Conservation (phyloP, 208 protist species). For the Leishmania major region DNA sequence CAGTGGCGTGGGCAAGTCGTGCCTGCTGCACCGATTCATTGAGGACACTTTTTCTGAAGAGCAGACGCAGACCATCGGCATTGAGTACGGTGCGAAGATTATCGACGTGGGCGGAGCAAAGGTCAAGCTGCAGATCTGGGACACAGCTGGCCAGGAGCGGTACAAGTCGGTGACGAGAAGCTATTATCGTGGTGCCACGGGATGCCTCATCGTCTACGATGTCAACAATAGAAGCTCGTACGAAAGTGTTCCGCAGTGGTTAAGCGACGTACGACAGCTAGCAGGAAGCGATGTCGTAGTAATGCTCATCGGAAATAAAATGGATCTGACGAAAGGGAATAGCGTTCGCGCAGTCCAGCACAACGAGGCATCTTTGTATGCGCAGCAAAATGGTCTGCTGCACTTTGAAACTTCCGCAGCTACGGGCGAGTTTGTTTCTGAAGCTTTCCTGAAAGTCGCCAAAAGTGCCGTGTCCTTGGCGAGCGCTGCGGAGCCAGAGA, state of each 20-base stretch:
- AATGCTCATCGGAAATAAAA: conserved; percentile 95
- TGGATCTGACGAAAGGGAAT: conserved; percentile 77
- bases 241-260: conserved; percentile 96
- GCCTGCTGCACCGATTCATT: conserved; percentile 96
- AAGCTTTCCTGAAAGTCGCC: conserved; percentile 92
- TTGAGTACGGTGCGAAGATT: conserved; percentile 98
- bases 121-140: conserved; percentile 98
- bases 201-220: conserved; percentile 99
- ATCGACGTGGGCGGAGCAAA: conserved; percentile 89
- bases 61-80: conserved; percentile 97
- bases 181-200: conserved; percentile 97
- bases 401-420: conserved; percentile 92
- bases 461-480: conserved; percentile 39
- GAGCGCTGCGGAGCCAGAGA: neutral
- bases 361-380: conserved; percentile 94
- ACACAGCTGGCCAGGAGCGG: conserved; percentile 97
- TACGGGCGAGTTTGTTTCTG: conserved; percentile 93
- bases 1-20: conserved; percentile 95
- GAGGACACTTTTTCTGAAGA: conserved; percentile 95
- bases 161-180: conserved; percentile 98
- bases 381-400: conserved; percentile 89
- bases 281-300: conserved; percentile 89
- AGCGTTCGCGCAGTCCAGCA: conserved; percentile 88
- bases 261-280: conserved; percentile 94
- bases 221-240: conserved; percentile 96